phyloP scores from a whole-genome alignment of 495 filamentous ascomycete species.

The Rhizodiscina lignyota region DNA sequence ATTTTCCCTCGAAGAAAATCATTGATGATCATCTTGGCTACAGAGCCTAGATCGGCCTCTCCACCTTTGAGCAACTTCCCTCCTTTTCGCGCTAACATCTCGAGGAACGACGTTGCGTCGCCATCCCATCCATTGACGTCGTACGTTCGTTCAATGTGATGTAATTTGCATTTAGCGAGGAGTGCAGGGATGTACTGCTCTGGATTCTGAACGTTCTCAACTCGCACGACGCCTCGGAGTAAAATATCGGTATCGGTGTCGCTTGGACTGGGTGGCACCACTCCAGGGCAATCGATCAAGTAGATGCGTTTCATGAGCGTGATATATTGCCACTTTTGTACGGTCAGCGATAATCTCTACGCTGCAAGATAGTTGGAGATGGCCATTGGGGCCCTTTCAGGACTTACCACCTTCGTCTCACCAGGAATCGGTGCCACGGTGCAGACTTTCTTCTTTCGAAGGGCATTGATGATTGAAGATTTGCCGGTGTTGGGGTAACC shows the following conservation, averaged over 20 bases:
- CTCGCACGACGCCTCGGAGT: conserved; percentile 78
- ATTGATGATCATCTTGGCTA: conserved; percentile 89
- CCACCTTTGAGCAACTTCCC: conserved; percentile 76
- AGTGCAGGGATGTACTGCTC: conserved; percentile 88
- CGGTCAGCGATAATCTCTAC: neutral
- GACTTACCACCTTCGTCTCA: conserved; percentile 46
- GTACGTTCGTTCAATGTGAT: conserved; percentile 87
- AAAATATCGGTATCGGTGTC: conserved; percentile 80
- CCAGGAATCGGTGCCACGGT: conserved; percentile 92
- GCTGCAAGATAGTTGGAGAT: no score
- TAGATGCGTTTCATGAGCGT: conserved; percentile 95
- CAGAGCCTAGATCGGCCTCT: conserved; percentile 81
- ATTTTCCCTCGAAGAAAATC: conserved; percentile 91
- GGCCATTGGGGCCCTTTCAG: no score
- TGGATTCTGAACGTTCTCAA: conserved; percentile 89
- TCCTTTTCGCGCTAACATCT: conserved; percentile 71
- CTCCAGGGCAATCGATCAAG: conserved; percentile 90
- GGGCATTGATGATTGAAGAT: conserved; percentile 24
- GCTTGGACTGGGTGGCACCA: conserved; percentile 70
- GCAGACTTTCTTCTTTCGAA: conserved; percentile 76
- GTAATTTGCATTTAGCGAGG: conserved; percentile 58
- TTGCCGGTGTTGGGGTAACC: conserved; percentile 28
- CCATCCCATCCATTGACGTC: conserved; percentile 54
- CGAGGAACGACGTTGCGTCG: conserved; percentile 66
- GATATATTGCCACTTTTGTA: conserved; percentile 81